Conservation (phyloP, 352 stramenopile species). For the Phytophthora crassamura region DNA sequence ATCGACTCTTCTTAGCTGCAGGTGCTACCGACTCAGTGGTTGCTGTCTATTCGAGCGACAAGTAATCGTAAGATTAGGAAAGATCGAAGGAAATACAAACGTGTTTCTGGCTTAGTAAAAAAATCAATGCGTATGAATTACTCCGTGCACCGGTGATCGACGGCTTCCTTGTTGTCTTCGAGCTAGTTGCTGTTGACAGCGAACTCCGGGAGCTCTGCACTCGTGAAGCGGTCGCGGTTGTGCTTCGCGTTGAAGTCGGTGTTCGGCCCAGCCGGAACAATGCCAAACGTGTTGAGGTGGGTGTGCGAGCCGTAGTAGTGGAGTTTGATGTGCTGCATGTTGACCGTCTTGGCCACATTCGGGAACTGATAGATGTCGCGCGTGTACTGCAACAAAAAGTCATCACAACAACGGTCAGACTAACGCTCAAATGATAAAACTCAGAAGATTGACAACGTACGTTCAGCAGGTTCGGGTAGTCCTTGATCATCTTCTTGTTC, state of each 20-base stretch:
- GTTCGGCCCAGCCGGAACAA: conserved; percentile 90
- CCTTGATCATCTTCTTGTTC: conserved; percentile 88
- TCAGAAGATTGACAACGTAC: conserved; percentile 32
- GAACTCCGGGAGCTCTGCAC: conserved; percentile 43
- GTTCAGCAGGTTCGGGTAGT: conserved; percentile 90
- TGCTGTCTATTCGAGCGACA: conserved; percentile 92
- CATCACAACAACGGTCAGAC: neutral
- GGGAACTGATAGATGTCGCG: conserved; percentile 94
- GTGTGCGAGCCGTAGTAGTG: conserved; percentile 97
- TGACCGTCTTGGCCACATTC: conserved; percentile 85
- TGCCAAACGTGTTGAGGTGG: conserved; percentile 93
- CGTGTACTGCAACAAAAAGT: conserved; percentile 52
- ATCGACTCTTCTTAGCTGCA: conserved; percentile 95
- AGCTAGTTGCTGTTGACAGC: conserved; percentile 22
- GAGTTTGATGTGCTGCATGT: conserved; percentile 97
- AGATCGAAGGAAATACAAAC: conserved; percentile 1
- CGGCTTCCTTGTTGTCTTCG: neutral
- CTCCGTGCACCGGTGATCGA: neutral
- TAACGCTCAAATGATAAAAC: neutral
- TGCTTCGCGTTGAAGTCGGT: conserved; percentile 62
- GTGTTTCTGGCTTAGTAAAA: conserved; percentile 16
- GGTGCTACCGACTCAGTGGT: conserved; percentile 96
- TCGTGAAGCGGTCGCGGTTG: conserved; percentile 69
- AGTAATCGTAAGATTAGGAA: conserved; percentile 37
- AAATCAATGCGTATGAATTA: conserved; percentile 20